Conservation (phyloP, 140 eudicot species). For the Senecio squalidus region DNA sequence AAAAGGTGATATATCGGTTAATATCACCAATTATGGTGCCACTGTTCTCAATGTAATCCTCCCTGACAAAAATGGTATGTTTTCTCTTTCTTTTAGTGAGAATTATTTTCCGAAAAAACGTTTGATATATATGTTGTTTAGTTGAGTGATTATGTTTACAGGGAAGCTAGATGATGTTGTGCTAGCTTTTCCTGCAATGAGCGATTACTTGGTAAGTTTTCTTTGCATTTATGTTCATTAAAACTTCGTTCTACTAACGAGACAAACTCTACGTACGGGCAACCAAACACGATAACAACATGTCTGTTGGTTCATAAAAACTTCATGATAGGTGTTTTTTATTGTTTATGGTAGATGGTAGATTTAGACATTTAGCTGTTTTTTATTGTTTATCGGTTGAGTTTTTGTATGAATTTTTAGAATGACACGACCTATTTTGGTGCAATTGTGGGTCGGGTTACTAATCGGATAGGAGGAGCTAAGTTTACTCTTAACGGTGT, state of each 20-base stretch:
- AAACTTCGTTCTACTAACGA: neutral
- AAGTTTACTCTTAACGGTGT: slow-evolving; percentile 41
- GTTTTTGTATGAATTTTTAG: slow-evolving; percentile 18
- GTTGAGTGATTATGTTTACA: slow-evolving; percentile 16
- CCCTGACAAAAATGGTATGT: slow-evolving; percentile 42
- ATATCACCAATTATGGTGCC: slow-evolving; percentile 69
- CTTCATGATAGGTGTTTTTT: too few species aligned
- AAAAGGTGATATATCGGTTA: slow-evolving; percentile 39
- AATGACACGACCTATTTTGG: slow-evolving; percentile 64
- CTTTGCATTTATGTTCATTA: neutral
- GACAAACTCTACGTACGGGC: too few species aligned
- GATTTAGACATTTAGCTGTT: too few species aligned
- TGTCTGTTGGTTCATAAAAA: too few species aligned
- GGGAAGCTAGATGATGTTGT: slow-evolving; percentile 54
- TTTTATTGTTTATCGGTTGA: too few species aligned
- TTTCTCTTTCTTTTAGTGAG: neutral
- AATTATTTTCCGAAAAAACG: too few species aligned
- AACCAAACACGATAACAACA: too few species aligned
- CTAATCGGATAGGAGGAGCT: slow-evolving; percentile 62
- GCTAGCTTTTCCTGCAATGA: slow-evolving; percentile 41
- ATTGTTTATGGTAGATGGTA: too few species aligned
- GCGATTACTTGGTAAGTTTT: slow-evolving; percentile 38
- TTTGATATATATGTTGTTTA: too few species aligned
- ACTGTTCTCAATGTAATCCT: slow-evolving; percentile 42
- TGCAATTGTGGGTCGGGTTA: slow-evolving; percentile 60